A percentile compares a stretch with the other conserved stretches of the same genome.
phyloP scores from a whole-genome alignment of 1,139 yeast genomes.

The Blastobotrys ciferrii region DNA sequence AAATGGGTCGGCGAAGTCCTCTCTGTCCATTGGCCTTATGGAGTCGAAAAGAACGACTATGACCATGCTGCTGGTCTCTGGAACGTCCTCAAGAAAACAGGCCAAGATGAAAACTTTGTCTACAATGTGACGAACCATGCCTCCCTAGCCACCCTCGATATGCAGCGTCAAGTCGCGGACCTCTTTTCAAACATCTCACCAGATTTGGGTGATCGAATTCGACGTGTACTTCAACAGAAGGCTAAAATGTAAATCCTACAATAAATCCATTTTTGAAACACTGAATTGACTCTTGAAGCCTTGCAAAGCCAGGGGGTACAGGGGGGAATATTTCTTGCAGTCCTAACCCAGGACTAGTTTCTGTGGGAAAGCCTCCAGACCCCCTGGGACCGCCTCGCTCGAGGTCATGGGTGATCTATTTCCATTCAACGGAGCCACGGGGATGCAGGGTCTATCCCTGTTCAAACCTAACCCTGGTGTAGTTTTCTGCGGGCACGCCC shows the following conservation, averaged over 20 bases:
- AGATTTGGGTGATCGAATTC: slow-evolving; percentile 60
- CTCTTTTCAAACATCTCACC: slow-evolving; percentile 73
- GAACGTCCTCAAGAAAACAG: slow-evolving; percentile 68
- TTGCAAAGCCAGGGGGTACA: too few species aligned
- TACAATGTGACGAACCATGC: slow-evolving; percentile 82
- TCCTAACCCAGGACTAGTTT: too few species aligned
- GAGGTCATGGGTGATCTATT: too few species aligned
- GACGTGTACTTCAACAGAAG: slow-evolving; percentile 41
- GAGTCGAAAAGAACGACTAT: slow-evolving; percentile 62
- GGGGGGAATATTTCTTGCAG: too few species aligned
- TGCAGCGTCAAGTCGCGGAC: slow-evolving; percentile 77
- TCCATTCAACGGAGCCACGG: too few species aligned
- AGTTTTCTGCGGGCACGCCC: too few species aligned
- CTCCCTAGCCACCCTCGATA: slow-evolving; percentile 62
- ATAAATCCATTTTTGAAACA: neutral
- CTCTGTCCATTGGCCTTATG: slow-evolving; percentile 82
- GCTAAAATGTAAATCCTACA: neutral
- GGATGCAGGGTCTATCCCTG: too few species aligned
- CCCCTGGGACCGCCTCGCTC: too few species aligned
- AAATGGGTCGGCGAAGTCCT: slow-evolving; percentile 85
- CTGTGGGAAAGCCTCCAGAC: too few species aligned
- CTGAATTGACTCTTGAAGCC: too few species aligned
- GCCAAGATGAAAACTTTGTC: slow-evolving; percentile 75
- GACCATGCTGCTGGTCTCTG: slow-evolving; percentile 68
- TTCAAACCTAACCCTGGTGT: too few species aligned